These are phyloP conservation scores for Rhodotorula mucilaginosa DNA, from an alignment of 1,284 basidiomycete species.

Conservation along the genomic window DNA sequence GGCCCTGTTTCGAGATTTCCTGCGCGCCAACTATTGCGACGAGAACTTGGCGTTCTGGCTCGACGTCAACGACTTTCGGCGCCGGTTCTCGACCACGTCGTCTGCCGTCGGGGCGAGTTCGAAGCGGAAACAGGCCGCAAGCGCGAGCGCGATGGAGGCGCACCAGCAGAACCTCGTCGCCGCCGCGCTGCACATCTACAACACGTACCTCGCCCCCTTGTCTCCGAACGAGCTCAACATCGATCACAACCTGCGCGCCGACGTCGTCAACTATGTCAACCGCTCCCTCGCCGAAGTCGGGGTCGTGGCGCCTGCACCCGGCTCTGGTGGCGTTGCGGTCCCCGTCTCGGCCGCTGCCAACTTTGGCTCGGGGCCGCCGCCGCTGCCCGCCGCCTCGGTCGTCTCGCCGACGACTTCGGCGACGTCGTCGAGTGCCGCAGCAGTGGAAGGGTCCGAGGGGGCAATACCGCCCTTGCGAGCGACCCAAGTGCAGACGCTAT, in stretches of 20 bases:
- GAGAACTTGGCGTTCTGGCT: conserved; percentile 97
- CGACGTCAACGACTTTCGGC: conserved; percentile 95
- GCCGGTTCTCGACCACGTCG: conserved; percentile 90
- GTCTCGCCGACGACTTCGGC: background rate
- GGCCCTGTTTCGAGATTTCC: conserved; percentile 87
- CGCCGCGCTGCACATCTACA: conserved; percentile 90
- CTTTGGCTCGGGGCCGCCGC: background rate
- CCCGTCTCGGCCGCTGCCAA: conserved; percentile 1
- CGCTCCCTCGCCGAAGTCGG: conserved; percentile 53
- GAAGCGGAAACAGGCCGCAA: conserved; percentile 57
- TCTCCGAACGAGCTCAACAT: conserved; percentile 96
- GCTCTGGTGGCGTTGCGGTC: conserved; percentile 3
- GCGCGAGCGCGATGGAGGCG: conserved; percentile 76
- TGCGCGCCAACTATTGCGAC: conserved; percentile 93
- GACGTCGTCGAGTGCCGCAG: background rate
- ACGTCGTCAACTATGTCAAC: conserved; percentile 87
- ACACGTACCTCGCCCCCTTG: conserved; percentile 90
- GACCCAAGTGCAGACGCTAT: conserved; percentile 90
- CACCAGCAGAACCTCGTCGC: conserved; percentile 94
- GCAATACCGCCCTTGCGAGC: conserved; percentile 57
- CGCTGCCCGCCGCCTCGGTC: background rate
- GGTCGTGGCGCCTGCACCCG: conserved; percentile 56
- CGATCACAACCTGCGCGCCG: conserved; percentile 91
- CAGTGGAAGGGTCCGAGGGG: background rate
- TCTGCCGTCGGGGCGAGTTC: conserved; percentile 65